These are phyloP conservation scores for Gossypium bickii DNA, from an alignment of 345 rosid genomes.

Conservation along the genomic window DNA sequence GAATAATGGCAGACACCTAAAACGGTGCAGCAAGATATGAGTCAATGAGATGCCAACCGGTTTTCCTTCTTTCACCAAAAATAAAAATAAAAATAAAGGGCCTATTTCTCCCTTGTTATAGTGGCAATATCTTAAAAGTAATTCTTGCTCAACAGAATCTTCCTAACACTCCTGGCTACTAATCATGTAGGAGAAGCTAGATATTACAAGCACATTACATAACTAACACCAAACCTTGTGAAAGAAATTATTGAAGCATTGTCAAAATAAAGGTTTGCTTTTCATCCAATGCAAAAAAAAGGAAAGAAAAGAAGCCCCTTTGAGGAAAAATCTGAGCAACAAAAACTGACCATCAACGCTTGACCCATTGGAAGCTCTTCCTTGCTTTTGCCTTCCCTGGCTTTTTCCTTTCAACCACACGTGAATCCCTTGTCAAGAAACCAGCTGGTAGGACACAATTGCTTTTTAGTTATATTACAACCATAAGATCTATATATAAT, in stretches of 20 bases:
- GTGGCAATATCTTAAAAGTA: not conserved
- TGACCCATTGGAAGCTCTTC: conserved; percentile 98
- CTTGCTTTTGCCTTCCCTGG: conserved; percentile 98
- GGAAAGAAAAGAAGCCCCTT: not conserved
- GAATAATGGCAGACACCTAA: not conserved
- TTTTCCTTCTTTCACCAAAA: not conserved
- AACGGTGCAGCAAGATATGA: not conserved
- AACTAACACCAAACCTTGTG: not conserved
- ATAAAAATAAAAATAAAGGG: not conserved
- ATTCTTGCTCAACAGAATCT: not conserved
- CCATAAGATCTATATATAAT: not conserved
- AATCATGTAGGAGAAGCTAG: not conserved
- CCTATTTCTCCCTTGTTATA: not conserved
- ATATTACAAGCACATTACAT: not conserved
- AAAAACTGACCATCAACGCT: conserved; percentile 51
- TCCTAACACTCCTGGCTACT: not conserved
- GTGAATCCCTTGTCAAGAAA: conserved; percentile 86
- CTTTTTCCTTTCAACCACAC: conserved; percentile 97
- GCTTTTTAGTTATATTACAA: not conserved
- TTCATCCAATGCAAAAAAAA: not conserved
- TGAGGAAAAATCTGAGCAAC: not conserved
- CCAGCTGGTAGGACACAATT: conserved; percentile 45
- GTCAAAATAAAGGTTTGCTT: not conserved
- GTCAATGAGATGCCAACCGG: not conserved
- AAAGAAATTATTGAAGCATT: not conserved